phyloP scores from a whole-genome alignment of 1,284 basidiomycete species.

The Ustilago shanxiensis region DNA sequence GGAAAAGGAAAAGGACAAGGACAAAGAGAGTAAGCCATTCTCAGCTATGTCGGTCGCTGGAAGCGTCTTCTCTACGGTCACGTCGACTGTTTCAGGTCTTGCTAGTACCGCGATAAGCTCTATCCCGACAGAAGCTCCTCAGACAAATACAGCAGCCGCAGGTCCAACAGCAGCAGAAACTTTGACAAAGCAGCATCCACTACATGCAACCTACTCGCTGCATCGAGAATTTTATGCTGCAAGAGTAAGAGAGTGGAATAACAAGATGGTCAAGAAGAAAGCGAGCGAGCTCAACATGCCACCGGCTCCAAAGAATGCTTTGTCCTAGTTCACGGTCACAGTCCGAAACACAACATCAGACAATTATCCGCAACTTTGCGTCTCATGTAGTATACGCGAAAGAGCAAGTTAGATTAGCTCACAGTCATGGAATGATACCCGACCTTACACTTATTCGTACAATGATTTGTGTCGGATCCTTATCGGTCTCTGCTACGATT shows the following conservation, averaged over 20 bases:
- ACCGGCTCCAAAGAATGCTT: conserved; percentile 37
- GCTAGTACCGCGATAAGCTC: conserved; percentile 32
- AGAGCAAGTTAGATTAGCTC: too few species aligned
- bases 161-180: conserved; percentile 14
- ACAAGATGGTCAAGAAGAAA: conserved; percentile 44
- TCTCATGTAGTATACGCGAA: too few species aligned
- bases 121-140: conserved; percentile 16
- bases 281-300: conserved; percentile 57
- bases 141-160: conserved; percentile 14
- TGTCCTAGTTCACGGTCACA: conserved; percentile 15
- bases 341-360: not conserved
- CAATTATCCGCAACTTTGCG: not conserved
- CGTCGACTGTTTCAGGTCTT: conserved; percentile 40
- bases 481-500: too few species aligned
- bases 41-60: conserved; percentile 34
- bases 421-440: not conserved
- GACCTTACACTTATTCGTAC: not conserved
- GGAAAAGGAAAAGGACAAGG: conserved; percentile 24
- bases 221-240: conserved; percentile 61
- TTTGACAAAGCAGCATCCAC: conserved; percentile 27
- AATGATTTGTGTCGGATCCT: too few species aligned
- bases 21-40: conserved; percentile 33
- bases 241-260: conserved; percentile 50
- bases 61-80: conserved; percentile 43
- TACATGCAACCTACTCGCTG: conserved; percentile 54